These are phyloP conservation scores for Batkoa obscura DNA, from an alignment of 371 early-diverging fungal genomes.

Conservation along the genomic window DNA sequence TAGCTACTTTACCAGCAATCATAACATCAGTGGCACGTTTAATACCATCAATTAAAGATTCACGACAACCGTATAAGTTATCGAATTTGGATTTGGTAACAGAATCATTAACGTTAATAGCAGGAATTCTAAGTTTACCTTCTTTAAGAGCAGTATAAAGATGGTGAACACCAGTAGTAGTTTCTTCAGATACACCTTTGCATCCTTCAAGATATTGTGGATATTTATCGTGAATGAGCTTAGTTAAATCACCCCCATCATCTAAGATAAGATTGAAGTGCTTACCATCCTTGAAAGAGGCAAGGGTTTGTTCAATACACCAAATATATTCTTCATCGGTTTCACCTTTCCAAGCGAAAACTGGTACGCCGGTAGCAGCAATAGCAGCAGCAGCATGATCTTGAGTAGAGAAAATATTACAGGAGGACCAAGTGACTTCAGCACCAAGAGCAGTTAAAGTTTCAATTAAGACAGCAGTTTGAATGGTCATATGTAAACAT, in stretches of 20 bases:
- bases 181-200: constrained; percentile 96
- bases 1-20: constrained; percentile 98
- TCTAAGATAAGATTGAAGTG: constrained; percentile 97
- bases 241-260: constrained; percentile 97
- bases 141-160: constrained; percentile 94
- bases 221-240: constrained; percentile 90
- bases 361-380: constrained; percentile 63
- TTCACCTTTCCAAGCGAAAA: constrained; percentile 87
- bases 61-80: constrained; percentile 99
- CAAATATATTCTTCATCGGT: constrained; percentile 94
- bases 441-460: constrained; percentile 91
- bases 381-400: constrained; percentile 88
- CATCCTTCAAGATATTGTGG: constrained; percentile 56
- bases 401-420: constrained; percentile 99
- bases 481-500: constrained; percentile 98
- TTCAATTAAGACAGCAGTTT: constrained; percentile 97
- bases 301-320: constrained; percentile 94
- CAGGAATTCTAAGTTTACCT: constrained; percentile 86
- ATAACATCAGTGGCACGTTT: constrained; percentile 99
- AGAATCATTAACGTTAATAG: constrained; percentile 99
- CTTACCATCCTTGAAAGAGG: constrained; percentile 82
- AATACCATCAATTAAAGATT: constrained; percentile 98
- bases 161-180: constrained; percentile 99
- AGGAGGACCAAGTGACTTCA: constrained; percentile 95
- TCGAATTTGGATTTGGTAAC: constrained; percentile 99